These are phyloP conservation scores for Cephalotrichum gorgonifer DNA, from an alignment of 2,329 filamentous ascomycete genomes.

Conservation along the genomic window DNA sequence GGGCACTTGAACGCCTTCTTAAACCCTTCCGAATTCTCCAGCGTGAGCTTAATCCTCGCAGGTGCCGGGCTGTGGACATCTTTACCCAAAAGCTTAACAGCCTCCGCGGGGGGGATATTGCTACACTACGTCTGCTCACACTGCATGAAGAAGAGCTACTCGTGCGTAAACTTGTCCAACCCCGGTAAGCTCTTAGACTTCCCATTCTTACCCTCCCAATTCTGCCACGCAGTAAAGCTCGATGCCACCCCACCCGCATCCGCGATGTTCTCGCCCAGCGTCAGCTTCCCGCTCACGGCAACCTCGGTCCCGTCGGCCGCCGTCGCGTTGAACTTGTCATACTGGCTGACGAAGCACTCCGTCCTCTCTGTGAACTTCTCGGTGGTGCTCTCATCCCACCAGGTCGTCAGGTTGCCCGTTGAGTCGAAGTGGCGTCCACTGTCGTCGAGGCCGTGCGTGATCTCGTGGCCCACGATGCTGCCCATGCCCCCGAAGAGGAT, in stretches of 20 bases:
- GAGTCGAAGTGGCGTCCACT: slow-evolving; percentile 55
- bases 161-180: slow-evolving; percentile 50
- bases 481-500: slow-evolving; percentile 61
- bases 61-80: slow-evolving; percentile 57
- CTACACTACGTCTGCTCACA: slow-evolving; percentile 59
- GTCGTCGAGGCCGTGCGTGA: slow-evolving; percentile 61
- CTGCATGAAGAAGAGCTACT: slow-evolving; percentile 60
- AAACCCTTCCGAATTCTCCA: slow-evolving; percentile 59
- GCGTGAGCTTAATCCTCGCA: slow-evolving; percentile 51
- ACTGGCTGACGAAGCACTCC: slow-evolving; percentile 60
- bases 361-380: slow-evolving; percentile 46
- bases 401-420: slow-evolving; percentile 53
- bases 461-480: slow-evolving; percentile 56
- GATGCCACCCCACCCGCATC: slow-evolving; percentile 58
- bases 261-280: slow-evolving; percentile 61
- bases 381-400: slow-evolving; percentile 55
- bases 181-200: slow-evolving; percentile 49
- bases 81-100: slow-evolving; percentile 45
- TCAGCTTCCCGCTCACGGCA: slow-evolving; percentile 52
- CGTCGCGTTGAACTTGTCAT: slow-evolving; percentile 47
- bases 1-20: slow-evolving; percentile 57
- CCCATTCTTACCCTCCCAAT: slow-evolving; percentile 38
- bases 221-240: slow-evolving; percentile 56
- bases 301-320: slow-evolving; percentile 45
- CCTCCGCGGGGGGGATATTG: slow-evolving; percentile 48